These are phyloP conservation scores for Aspergillus calidoustus DNA, from an alignment of 2,329 filamentous ascomycete species.

Conservation along the genomic window DNA sequence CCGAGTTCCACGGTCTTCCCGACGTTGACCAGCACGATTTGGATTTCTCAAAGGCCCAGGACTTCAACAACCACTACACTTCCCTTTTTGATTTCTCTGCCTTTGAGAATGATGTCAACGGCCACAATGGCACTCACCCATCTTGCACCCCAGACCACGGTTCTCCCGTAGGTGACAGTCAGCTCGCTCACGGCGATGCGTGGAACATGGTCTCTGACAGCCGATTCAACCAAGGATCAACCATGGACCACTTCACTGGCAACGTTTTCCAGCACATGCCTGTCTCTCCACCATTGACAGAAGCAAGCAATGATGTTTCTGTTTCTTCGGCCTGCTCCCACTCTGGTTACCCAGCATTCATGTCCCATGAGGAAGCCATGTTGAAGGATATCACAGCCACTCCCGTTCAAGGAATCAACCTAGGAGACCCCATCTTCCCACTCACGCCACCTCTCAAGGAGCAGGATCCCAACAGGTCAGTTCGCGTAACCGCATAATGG, in stretches of 20 bases:
- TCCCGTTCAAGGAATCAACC: constrained; percentile 43
- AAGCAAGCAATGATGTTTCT: constrained; percentile 47
- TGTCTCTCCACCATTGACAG: constrained; percentile 49
- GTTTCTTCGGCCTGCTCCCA: constrained; percentile 47
- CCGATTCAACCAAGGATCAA: constrained; percentile 39
- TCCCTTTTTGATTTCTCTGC: constrained; percentile 46
- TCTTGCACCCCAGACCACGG: constrained; percentile 44
- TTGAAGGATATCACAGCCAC: constrained; percentile 42
- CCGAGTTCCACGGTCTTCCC: constrained; percentile 44
- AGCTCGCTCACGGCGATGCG: constrained; percentile 36
- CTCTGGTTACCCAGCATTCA: constrained; percentile 43
- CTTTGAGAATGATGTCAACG: constrained; percentile 46
- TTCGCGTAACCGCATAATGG: constrained; percentile 3
- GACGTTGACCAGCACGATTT: constrained; percentile 45
- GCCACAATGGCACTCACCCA: constrained; percentile 35
- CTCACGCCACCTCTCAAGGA: constrained; percentile 44
- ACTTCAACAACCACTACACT: constrained; percentile 43
- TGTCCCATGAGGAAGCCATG: constrained; percentile 43
- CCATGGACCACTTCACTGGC: constrained; percentile 41
- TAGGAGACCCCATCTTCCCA: constrained; percentile 46
- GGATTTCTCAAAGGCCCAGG: constrained; percentile 41
- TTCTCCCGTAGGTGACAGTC: constrained; percentile 44
- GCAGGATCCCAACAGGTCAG: constrained; percentile 49
- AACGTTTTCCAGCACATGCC: constrained; percentile 44
- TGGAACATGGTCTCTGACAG: constrained; percentile 44